A percentile compares a stretch with the other conserved stretches of the same genome.
Conservation (phyloP, 2,329 filamentous ascomycete genomes). For the Aspergillus sp. region DNA sequence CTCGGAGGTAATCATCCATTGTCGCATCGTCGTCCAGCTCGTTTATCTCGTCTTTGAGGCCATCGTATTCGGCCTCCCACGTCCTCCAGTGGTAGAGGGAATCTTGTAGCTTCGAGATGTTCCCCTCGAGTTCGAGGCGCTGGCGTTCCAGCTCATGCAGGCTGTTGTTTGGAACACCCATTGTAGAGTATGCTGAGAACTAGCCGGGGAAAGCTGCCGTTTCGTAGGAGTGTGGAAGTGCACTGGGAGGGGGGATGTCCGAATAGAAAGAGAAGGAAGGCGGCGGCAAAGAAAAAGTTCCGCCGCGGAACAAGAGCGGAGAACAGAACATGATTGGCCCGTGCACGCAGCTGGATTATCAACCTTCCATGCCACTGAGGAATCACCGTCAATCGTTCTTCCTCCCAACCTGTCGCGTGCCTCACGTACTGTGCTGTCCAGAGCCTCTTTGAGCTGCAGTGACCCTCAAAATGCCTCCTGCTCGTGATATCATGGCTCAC, state of each 20-base stretch:
- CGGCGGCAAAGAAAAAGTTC: slow-evolving; percentile 23
- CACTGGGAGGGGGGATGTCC: background rate
- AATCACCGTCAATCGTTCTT: slow-evolving; percentile 8
- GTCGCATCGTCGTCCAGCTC: slow-evolving; percentile 53
- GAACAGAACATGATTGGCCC: slow-evolving; percentile 27
- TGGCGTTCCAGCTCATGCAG: slow-evolving; percentile 74
- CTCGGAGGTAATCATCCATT: slow-evolving; percentile 56
- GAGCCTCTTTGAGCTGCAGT: background rate
- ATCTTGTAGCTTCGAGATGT: slow-evolving; percentile 70
- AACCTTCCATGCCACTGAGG: slow-evolving; percentile 11
- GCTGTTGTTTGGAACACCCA: slow-evolving; percentile 48
- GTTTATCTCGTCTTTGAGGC: slow-evolving; percentile 78
- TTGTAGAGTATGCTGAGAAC: slow-evolving; percentile 14
- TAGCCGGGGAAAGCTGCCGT: slow-evolving; percentile 6
- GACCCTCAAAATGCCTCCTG: slow-evolving; percentile 31
- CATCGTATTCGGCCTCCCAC: slow-evolving; percentile 90
- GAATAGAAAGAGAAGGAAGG: slow-evolving; percentile 12
- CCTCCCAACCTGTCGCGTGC: background rate
- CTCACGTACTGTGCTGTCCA: background rate
- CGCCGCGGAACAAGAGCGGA: slow-evolving; percentile 18
- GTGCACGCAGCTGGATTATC: slow-evolving; percentile 21
- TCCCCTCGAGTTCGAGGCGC: slow-evolving; percentile 72
- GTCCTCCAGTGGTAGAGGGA: slow-evolving; percentile 84
- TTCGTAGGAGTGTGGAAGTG: background rate
- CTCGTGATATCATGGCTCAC: slow-evolving; percentile 33